phyloP scores from a whole-genome alignment of 352 stramenopile genomes.

The Pythium utonaiense region DNA sequence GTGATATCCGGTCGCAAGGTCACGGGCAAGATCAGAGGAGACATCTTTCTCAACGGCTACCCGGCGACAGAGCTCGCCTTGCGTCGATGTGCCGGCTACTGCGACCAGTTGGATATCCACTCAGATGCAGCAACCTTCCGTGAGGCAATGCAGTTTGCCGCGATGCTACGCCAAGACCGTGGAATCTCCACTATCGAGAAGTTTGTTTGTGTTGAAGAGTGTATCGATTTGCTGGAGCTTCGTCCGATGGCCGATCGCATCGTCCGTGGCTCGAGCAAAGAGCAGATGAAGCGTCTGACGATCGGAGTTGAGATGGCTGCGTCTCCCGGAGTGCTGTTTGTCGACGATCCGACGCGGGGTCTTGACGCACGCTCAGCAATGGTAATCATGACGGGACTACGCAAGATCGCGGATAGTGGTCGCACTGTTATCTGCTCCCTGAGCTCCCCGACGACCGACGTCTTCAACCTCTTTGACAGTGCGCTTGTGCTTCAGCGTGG shows the following conservation, averaged over 20 bases:
- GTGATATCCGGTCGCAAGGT: slow-evolving; percentile 93
- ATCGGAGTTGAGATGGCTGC: slow-evolving; percentile 68
- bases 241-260: slow-evolving; percentile 28
- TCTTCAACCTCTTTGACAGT: slow-evolving; percentile 20
- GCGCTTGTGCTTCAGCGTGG: slow-evolving; percentile 10
- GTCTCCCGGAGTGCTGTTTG: slow-evolving; percentile 70
- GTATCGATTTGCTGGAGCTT: slow-evolving; percentile 33
- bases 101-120: slow-evolving; percentile 31
- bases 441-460: slow-evolving; percentile 10
- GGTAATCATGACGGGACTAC: slow-evolving; percentile 69
- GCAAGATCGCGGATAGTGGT: slow-evolving; percentile 52
- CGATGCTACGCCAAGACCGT: slow-evolving; percentile 11
- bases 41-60: slow-evolving; percentile 88
- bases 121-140: slow-evolving; percentile 12
- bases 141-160: slow-evolving; percentile 12
- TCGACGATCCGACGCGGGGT: slow-evolving; percentile 68
- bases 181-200: slow-evolving; percentile 26
- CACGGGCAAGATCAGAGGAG: slow-evolving; percentile 73
- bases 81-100: slow-evolving; percentile 38
- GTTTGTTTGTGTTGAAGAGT: slow-evolving; percentile 35
- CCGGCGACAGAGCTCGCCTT: slow-evolving; percentile 53
- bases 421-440: slow-evolving; percentile 13
- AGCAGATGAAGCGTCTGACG: slow-evolving; percentile 45
- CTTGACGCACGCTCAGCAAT: slow-evolving; percentile 74
- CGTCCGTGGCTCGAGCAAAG: slow-evolving; percentile 27